Base-by-base conservation (phyloP, 768 basidiomycete species). In the Rhizopogon roseolus region DNA sequence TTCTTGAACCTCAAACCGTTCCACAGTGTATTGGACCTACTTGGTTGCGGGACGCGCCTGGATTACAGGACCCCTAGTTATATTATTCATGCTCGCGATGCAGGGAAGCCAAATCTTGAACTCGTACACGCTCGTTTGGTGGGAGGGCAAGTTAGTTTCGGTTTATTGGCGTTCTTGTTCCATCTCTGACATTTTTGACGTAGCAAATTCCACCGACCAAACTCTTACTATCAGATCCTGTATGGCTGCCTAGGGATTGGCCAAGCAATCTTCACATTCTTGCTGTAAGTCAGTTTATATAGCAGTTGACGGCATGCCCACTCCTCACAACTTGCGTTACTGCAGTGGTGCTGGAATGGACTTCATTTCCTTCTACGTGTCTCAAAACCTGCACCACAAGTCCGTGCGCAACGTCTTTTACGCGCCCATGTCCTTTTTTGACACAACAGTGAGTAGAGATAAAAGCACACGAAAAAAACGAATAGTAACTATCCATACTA, bases 401-500 rank as follows among this genome's bases (percentile, higher is more conserved):
- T 79, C 84, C 0, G 72, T 86, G 27, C 66, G 66, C 25, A 78
- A 81, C 50, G 75, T 87, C 25, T 82, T 87, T 62, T 77, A 80
- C 63, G 86, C 88, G 0, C 87, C 87, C 0, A 88, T 87, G 83
- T 76, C 81, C 2, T 89, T 88, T 69, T 91, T 90, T 59, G 89
- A 90, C 64, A 85, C 79, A 1, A 84, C 83, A 16, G 80, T 79
- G 57, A 58, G 66, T 52, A 10, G 27, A n/a, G 42, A 7, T 14
- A n/a, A 17, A 22, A 25, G 5, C 3, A 37, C 41, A 22, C 11
- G n/a, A n/a, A n/a, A 22, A 10, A 11, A 22, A 29, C n/a, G 19
- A 13, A 41, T 29, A 16, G 0, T 9, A n/a, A 41, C 52, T 19
- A 40, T 11, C 17, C 43, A 7, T 16, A 7, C n/a, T 22, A 81